phyloP scores from a whole-genome alignment of 805 yeast genomes.

The Saturnispora zaruensis region DNA sequence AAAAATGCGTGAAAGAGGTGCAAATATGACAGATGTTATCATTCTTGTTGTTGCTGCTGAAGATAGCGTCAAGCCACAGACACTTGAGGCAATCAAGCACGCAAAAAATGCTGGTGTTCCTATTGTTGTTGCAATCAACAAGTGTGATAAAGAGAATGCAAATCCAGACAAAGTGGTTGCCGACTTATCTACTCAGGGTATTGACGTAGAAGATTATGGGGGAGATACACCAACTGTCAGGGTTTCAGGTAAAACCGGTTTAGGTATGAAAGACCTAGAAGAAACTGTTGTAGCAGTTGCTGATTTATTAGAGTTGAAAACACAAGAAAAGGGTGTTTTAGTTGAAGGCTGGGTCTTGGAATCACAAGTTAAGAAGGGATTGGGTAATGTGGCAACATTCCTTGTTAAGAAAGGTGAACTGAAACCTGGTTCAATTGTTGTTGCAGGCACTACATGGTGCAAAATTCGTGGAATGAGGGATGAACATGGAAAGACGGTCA shows the following conservation, averaged over 20 bases:
- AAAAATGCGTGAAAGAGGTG: constrained; percentile 95
- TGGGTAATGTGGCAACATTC: constrained; percentile 82
- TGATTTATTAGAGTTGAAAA: constrained; percentile 71
- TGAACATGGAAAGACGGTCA: constrained; percentile 57
- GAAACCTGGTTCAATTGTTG: constrained; percentile 60
- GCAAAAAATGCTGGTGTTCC: constrained; percentile 76
- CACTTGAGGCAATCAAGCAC: constrained; percentile 90
- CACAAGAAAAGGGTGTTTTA: constrained; percentile 44
- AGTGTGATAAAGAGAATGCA: constrained; percentile 75
- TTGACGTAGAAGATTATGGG: constrained; percentile 87
- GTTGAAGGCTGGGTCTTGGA: constrained; percentile 88
- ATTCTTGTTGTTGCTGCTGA: constrained; percentile 93
- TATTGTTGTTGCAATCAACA: constrained; percentile 84
- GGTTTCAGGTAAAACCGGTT: constrained; percentile 83
- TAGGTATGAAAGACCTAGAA: constrained; percentile 82
- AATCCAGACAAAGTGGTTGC: constrained; percentile 67
- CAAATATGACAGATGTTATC: constrained; percentile 85
- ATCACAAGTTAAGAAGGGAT: constrained; percentile 69
- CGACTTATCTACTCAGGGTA: constrained; percentile 68
- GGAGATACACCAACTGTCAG: constrained; percentile 88
- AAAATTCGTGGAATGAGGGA: constrained; percentile 72
- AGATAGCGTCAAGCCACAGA: constrained; percentile 97
- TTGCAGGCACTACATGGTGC: constrained; percentile 83
- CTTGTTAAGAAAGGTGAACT: constrained; percentile 73
- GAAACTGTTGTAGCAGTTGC: constrained; percentile 81